These are phyloP conservation scores for Metroxylon sagu DNA, from an alignment of 176 grass and related monocot genomes.

Conservation along the genomic window DNA sequence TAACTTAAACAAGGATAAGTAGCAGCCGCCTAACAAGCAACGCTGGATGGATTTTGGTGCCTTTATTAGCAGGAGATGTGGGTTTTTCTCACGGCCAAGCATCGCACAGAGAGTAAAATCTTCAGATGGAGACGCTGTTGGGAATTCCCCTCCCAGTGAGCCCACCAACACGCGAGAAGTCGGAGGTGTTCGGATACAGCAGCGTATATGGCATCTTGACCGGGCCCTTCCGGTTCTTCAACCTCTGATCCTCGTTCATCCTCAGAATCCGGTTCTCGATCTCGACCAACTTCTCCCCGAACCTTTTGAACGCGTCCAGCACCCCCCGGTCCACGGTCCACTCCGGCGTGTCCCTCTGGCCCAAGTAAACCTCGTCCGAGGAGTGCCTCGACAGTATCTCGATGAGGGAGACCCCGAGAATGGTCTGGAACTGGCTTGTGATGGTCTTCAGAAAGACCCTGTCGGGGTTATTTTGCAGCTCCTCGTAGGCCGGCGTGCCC, in stretches of 20 bases:
- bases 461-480: slow-evolving; percentile 46
- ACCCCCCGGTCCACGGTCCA: slow-evolving; percentile 51
- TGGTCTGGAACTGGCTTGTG: slow-evolving; percentile 77
- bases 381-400: slow-evolving; percentile 72
- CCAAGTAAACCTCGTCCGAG: slow-evolving; percentile 69
- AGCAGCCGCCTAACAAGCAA: too few relatives aligned
- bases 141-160: slow-evolving; percentile 58
- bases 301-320: slow-evolving; percentile 35
- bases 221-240: slow-evolving; percentile 50
- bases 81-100: too few relatives aligned
- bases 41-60: too few relatives aligned
- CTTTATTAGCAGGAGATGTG: too few relatives aligned
- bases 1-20: too few relatives aligned
- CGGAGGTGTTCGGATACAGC: slow-evolving; percentile 74
- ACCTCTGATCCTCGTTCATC: slow-evolving; percentile 24
- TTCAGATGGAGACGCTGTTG: slow-evolving; percentile 75
- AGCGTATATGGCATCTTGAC: slow-evolving; percentile 57
- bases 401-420: slow-evolving; percentile 58
- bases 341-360: slow-evolving; percentile 52
- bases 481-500: slow-evolving; percentile 22
- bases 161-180: slow-evolving; percentile 24
- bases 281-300: slow-evolving; percentile 30
- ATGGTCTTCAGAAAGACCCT: slow-evolving; percentile 53
- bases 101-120: too few relatives aligned
- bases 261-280: slow-evolving; percentile 40